These are phyloP conservation scores for Petunia hybrid DNA, from an alignment of 305 asterid genomes.

Conservation along the genomic window DNA sequence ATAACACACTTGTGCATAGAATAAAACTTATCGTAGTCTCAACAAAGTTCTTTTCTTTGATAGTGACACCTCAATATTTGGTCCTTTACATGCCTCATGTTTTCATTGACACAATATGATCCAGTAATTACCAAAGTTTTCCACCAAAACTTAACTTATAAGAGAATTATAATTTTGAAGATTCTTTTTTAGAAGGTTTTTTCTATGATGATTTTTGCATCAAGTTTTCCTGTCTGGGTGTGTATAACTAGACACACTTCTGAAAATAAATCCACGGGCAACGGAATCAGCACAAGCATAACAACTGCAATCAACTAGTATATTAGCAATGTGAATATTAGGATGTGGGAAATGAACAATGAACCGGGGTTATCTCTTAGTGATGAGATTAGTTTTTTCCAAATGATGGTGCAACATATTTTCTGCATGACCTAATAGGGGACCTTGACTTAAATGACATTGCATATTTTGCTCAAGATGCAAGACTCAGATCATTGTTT, in stretches of 20 bases:
- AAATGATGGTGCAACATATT: constrained; percentile 2
- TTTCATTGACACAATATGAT: constrained; percentile 3
- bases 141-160: not conserved
- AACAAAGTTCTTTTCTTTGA: constrained; percentile 25
- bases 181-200: not conserved
- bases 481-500: constrained; percentile 10
- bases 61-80: constrained; percentile 14
- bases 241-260: constrained; percentile 19
- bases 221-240: not conserved
- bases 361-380: not conserved
- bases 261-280: constrained; percentile 11
- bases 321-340: constrained; percentile 22
- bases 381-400: constrained; percentile 3
- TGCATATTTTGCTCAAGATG: constrained; percentile 3
- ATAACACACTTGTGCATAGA: constrained; percentile 27
- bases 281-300: constrained; percentile 3
- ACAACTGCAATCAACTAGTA: constrained; percentile 7
- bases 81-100: not conserved
- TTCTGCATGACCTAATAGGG: not conserved
- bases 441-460: constrained; percentile 13
- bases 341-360: constrained; percentile 22
- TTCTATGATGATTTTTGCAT: no score
- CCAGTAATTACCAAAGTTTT: not conserved
- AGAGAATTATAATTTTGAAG: constrained; percentile 8
- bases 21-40: constrained; percentile 19